These are phyloP conservation scores for Zymoseptoria brevis DNA, from an alignment of 2,329 filamentous ascomycete species.

Conservation along the genomic window DNA sequence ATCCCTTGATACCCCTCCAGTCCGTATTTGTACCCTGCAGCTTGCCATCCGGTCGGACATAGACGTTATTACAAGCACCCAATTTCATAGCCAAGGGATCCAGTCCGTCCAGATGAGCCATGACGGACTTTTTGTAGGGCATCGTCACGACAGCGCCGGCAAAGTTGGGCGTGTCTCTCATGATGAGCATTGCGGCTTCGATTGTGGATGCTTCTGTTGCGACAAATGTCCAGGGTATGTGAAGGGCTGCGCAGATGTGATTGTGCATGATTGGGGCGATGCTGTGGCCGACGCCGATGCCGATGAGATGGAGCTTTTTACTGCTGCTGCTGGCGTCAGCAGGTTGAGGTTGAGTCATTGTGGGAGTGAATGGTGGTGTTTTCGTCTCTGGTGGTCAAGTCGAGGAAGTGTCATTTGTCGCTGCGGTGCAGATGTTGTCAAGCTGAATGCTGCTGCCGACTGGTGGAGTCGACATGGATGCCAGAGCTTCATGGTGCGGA, in stretches of 20 bases:
- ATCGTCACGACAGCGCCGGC: constrained; percentile 31
- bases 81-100: constrained; percentile 32
- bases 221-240: constrained; percentile 31
- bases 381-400: too few relatives aligned
- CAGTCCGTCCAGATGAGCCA: constrained; percentile 31
- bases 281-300: constrained; percentile 35
- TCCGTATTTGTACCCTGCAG: constrained; percentile 39
- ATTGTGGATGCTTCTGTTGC: constrained; percentile 20
- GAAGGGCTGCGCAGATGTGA: constrained; percentile 31
- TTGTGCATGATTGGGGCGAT: constrained; percentile 37
- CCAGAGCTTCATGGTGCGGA: too few relatives aligned
- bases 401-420: too few relatives aligned
- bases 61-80: constrained; percentile 35
- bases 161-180: too few relatives aligned
- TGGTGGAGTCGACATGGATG: too few relatives aligned
- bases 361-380: too few relatives aligned
- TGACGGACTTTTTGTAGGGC: constrained; percentile 36
- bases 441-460: too few relatives aligned
- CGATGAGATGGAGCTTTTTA: constrained; percentile 7
- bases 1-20: constrained; percentile 36
- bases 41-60: constrained; percentile 20
- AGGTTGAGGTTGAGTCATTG: too few relatives aligned
- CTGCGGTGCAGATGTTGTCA: too few relatives aligned
- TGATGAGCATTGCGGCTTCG: too few relatives aligned
- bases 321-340: too few relatives aligned